Evolutionary conservation across 2,329 filamentous ascomycete genomes (phyloP), one percentile per base, ranked within the genome.

Genomic region (Ophiobolus disseminans): DNA sequence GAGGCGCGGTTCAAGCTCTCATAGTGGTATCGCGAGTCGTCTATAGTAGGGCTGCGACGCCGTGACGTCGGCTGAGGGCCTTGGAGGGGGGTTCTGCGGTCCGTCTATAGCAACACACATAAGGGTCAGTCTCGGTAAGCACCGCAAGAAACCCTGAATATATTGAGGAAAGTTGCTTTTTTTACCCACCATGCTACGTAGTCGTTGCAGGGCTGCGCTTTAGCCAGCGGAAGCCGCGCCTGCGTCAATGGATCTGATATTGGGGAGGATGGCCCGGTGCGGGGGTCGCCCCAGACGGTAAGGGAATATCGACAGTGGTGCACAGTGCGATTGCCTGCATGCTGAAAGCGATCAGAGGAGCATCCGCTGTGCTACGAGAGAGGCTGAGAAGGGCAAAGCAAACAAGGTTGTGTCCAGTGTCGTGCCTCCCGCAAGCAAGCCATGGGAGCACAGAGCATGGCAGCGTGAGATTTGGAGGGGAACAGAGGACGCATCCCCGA

Each of bases 161-260:
- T 37, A 55, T 26, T 37, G 47, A 41, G 40, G 55, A 40, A 36
- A 39, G 40, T 55, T 59, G 58, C 51, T 60, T 62, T 57, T 62
- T 66, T 62, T 65, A 72, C 70, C 56, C 66, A 73, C 70, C 70
- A 73, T 73, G 60, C 61, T 69, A 69, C 58, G 65, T 66, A 53
- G 44, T 55, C 32, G 46, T 57, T 48, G 55, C 57, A 61, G 50
- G 55, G 58, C 50, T 58, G 50, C 48, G 58, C 48, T 56, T 40
- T 57, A 43, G 55, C 57, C 60, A 53, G 60, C 55, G 49, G 52
- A 54, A 49, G 55, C 51, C 55, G 63, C 61, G 64, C 56, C 57
- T 61, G 52, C 46, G 55, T 71, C 60, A 71, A 57, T 73, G 66
- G 40, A 67, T 70, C 45, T 71, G 66, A 55, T 68, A 66, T 48